Evolutionary conservation across 2,329 filamentous ascomycete genomes (phyloP).

Genomic region (Sphaerostilbella broomeana): DNA sequence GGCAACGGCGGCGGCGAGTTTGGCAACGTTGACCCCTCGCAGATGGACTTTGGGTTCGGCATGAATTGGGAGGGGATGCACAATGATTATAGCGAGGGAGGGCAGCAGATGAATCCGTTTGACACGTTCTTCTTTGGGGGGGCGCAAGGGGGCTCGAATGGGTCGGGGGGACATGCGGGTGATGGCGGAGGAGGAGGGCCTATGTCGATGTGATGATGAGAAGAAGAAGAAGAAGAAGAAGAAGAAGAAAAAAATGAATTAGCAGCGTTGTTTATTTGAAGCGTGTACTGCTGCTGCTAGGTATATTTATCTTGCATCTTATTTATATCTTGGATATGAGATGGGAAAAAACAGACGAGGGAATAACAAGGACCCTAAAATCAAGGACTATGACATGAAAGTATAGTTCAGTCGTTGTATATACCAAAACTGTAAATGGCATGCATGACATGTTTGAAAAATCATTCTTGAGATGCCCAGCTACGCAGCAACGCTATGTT

Average conservation of each 20-base stretch:
- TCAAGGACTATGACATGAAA: no score
- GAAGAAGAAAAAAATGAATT: not conserved
- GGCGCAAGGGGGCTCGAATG: conserved; percentile 30
- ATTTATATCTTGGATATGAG: not conserved
- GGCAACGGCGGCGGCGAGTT: no score
- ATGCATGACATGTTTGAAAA: no score
- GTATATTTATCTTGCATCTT: no score
- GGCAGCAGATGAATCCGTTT: conserved; percentile 60
- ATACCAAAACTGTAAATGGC: no score
- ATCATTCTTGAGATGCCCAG: no score
- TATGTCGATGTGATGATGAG: not conserved
- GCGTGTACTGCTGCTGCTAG: no score
- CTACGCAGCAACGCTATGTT: no score
- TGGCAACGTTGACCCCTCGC: conserved; percentile 34
- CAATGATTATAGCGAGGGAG: conserved; percentile 55
- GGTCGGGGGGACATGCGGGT: conserved; percentile 18
- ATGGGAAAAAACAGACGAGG: no score
- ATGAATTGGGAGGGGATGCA: conserved; percentile 58
- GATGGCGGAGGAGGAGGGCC: conserved; percentile 4
- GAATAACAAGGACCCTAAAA: no score
- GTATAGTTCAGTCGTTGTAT: no score
- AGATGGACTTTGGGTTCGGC: conserved; percentile 60
- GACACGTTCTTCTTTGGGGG: conserved; percentile 68
- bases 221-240: not conserved
- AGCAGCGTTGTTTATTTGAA: not conserved